These are phyloP conservation scores for Rhypophila decipiens DNA, from an alignment of 495 filamentous ascomycete species.

Conservation along the genomic window DNA sequence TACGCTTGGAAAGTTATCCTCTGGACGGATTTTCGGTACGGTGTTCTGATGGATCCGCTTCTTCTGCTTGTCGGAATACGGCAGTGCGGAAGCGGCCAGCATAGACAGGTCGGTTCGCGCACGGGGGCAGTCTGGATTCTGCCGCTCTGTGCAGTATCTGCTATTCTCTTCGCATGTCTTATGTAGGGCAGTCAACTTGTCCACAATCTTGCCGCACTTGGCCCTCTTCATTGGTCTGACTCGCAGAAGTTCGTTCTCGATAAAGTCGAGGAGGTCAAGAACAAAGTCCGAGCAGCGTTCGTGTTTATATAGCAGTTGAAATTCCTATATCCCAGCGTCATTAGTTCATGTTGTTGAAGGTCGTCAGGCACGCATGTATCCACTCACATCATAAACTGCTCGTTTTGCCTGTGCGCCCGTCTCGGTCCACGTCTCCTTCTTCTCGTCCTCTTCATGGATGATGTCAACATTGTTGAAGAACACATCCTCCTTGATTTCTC, in stretches of 20 bases:
- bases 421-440: not conserved
- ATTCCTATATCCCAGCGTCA: not conserved
- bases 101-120: not conserved
- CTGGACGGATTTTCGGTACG: too few species aligned
- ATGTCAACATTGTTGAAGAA: not conserved
- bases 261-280: not conserved
- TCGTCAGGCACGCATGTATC: too few species aligned
- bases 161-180: not conserved
- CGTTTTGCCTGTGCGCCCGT: not conserved
- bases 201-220: not conserved
- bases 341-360: too few species aligned
- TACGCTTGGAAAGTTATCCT: too few species aligned
- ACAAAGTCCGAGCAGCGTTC: not conserved
- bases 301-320: not conserved
- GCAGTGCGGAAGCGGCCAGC: not conserved
- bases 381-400: not conserved
- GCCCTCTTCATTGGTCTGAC: not conserved
- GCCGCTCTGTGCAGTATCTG: not conserved
- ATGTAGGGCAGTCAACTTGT: not conserved
- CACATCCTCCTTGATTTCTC: not conserved
- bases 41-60: not conserved
- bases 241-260: not conserved
- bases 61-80: not conserved
- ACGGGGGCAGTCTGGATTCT: not conserved
- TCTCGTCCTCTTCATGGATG: not conserved